Conservation (phyloP, 768 basidiomycete genomes). For the Phanerochaete carnosa region DNA sequence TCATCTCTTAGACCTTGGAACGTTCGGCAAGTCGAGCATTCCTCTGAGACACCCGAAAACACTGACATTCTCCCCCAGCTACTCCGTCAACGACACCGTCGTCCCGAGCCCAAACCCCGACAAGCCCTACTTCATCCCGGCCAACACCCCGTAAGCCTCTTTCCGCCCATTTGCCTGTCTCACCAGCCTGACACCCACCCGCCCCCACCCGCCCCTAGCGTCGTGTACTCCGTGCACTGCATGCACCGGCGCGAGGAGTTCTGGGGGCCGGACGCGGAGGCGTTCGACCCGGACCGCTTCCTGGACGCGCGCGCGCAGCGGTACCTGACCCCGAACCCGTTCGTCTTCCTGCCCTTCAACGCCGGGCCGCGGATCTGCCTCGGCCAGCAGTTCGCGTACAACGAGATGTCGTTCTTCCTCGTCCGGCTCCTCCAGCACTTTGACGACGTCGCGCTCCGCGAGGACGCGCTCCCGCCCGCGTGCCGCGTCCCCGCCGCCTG, state of each 20-base stretch:
- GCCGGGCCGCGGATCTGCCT: slow-evolving; percentile 66
- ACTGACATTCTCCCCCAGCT: slow-evolving; percentile 4
- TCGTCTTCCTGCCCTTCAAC: slow-evolving; percentile 70
- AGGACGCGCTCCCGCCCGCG: slow-evolving; percentile 31
- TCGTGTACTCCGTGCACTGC: slow-evolving; percentile 26
- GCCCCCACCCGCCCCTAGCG: slow-evolving; percentile 7
- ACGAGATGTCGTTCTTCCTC: slow-evolving; percentile 52
- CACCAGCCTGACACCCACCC: not conserved
- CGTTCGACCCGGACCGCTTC: slow-evolving; percentile 67
- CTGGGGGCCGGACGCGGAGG: slow-evolving; percentile 51
- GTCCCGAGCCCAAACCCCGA: slow-evolving; percentile 18
- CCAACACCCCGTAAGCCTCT: slow-evolving; percentile 24
- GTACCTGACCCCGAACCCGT: slow-evolving; percentile 57
- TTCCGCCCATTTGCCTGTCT: slow-evolving; percentile 10
- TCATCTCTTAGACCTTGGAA: slow-evolving; percentile 22
- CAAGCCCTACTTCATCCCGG: slow-evolving; percentile 28
- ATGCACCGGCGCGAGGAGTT: slow-evolving; percentile 43
- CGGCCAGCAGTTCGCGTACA: slow-evolving; percentile 56
- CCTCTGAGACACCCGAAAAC: not conserved
- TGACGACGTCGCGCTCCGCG: slow-evolving; percentile 37
- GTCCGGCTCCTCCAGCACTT: slow-evolving; percentile 50
- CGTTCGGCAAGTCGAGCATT: slow-evolving; percentile 14
- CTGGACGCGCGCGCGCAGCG: slow-evolving; percentile 52
- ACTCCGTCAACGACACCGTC: slow-evolving; percentile 19
- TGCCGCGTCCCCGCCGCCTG: slow-evolving; percentile 30